Conservation (phyloP, 208 protist genomes). For the Trypanosoma scelopori region DNA sequence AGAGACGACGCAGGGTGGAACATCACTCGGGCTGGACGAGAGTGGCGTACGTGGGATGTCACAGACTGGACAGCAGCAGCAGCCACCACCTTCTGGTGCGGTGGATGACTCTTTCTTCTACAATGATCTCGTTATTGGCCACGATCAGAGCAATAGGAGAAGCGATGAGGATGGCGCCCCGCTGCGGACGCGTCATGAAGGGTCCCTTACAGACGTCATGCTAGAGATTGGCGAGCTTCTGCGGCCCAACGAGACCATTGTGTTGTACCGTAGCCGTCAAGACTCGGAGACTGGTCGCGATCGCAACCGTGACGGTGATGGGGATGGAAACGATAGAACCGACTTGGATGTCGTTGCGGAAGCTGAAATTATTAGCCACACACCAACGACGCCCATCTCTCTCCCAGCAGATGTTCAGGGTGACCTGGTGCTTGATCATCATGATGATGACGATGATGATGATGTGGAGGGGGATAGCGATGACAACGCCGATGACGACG, state of each 20-base stretch:
- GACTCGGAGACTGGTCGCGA: not conserved
- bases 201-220: conserved; percentile 8
- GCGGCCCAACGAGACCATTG: not conserved
- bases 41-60: not conserved
- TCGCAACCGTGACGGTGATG: conserved; percentile 1
- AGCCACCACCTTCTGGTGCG: not conserved
- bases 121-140: conserved; percentile 18
- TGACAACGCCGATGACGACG: conserved; percentile 10
- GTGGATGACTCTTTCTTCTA: conserved; percentile 24
- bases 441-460: conserved; percentile 10
- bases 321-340: not conserved
- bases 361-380: not conserved
- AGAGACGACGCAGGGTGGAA: too few relatives aligned
- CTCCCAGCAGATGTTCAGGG: not conserved
- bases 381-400: not conserved
- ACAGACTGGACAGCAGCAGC: not conserved
- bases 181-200: conserved; percentile 9
- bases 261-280: not conserved
- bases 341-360: not conserved
- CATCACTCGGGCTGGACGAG: not conserved
- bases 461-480: conserved; percentile 5
- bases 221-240: conserved; percentile 19
- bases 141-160: not conserved
- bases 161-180: not conserved
- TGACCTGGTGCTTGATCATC: not conserved